Evolutionary conservation across 106 monocot genomes (phyloP), one percentile per base, ranked within the genome.

Genomic region (Platanthera zijinensis): DNA sequence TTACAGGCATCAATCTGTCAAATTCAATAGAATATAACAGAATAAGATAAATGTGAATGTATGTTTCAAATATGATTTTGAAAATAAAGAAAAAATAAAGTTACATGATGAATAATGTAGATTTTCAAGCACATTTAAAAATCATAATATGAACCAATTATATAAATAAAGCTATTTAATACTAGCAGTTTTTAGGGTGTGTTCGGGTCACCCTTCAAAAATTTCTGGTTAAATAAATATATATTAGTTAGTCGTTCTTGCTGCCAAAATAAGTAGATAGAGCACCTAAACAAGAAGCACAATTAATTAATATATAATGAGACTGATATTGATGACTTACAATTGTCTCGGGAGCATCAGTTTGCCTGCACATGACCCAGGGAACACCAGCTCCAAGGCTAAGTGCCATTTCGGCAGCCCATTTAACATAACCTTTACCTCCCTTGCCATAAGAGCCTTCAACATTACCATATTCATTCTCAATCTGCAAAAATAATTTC

Each of bases 391-490:
- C 84, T 76, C 74, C 85, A 63, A 97, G 91, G 46, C 81, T 82
- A 75, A 91, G 78, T 63, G 96, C 96, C 93, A 97, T 89, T 51
- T 73, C 22, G 78, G 93, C 91, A 71, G 96, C 96, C 96, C 96
- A 97, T 84, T 87, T 82, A 57, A 91, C 59, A 85, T 97, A 97
- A 59, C 83, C 78, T 80, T 89, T 91, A 48, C 96, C 96, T 73
- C 76, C 70, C 69, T 91, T 80, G 22, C 96, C 96, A 91, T 89
- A 97, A 8, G 72, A 77, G 1, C 80, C 82, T 84, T 97, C 91
- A 82, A 97, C 76, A 75, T 93, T 87, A 48, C 96, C 96, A 86
- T 97, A 97, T 83, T 97, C 96, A 89, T 97, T 97, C 80, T 97
- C 96, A 84, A 97, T 91, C 96, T 97, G 87, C 82, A 75, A 25